Evolutionary conservation across 179 eudicot genomes (phyloP).

Genomic region (Sideroxylon spinosum): DNA sequence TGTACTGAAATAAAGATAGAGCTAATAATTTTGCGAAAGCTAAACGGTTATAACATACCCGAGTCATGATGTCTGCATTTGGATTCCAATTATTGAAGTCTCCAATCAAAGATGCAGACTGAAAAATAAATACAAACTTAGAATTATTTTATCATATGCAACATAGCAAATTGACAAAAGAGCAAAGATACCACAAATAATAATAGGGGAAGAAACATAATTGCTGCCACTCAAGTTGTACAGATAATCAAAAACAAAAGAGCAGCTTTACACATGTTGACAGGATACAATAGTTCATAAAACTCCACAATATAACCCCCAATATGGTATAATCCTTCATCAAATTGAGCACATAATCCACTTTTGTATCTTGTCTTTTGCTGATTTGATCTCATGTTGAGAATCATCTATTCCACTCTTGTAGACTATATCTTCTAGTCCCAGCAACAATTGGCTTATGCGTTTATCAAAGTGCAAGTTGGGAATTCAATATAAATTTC

Average conservation of each 20-base stretch:
- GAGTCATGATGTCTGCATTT: constrained; percentile 77
- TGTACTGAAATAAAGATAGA: no score
- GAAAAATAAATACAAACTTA: constrained; percentile 18
- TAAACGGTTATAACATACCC: constrained; percentile 45
- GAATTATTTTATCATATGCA: neutral
- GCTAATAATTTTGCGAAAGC: neutral
- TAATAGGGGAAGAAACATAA: neutral
- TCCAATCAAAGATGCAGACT: constrained; percentile 90
- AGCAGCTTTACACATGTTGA: neutral
- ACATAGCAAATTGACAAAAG: neutral
- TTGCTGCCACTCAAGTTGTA: neutral
- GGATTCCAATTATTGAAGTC: constrained; percentile 98
- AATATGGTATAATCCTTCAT: no score
- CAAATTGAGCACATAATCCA: no score
- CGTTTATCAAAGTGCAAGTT: no score
- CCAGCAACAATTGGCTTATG: no score
- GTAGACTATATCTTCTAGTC: no score
- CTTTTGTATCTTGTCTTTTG: no score
- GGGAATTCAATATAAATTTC: no score
- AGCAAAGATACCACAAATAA: neutral
- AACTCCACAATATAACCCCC: no score
- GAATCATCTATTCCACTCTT: no score
- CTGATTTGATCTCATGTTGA: no score
- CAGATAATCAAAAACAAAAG: neutral
- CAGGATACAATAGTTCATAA: no score